A percentile compares a stretch with the other conserved stretches of the same genome.
Conservation (phyloP, 2,329 filamentous ascomycete species). For the Helicocarpus griseus region DNA sequence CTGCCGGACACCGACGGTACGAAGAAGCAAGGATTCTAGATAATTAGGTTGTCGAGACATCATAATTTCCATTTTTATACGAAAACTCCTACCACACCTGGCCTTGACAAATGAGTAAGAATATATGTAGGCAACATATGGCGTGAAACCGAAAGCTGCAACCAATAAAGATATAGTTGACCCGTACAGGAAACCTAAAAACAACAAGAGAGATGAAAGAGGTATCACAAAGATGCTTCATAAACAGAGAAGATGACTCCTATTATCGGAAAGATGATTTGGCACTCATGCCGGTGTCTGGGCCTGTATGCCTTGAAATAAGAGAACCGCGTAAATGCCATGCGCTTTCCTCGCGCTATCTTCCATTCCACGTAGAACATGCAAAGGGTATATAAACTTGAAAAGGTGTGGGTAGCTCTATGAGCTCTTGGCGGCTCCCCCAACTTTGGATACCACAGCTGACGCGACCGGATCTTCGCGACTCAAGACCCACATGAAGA, state of each 20-base stretch:
- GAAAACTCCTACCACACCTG: not conserved
- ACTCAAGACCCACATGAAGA: conserved; percentile 83
- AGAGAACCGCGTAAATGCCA: not conserved
- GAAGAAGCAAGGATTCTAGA: no score
- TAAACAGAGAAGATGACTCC: not conserved
- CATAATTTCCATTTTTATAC: not conserved
- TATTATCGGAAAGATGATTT: not conserved
- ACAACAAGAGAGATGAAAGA: not conserved
- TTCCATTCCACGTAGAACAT: not conserved
- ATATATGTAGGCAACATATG: not conserved
- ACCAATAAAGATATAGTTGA: not conserved
- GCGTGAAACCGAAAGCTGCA: not conserved
- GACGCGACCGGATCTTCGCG: conserved; percentile 37
- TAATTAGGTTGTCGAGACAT: not conserved
- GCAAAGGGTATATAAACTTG: not conserved
- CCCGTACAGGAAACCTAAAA: no score
- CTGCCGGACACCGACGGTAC: no score
- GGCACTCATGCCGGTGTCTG: no score
- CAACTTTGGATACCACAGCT: conserved; percentile 11
- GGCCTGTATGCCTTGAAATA: no score
- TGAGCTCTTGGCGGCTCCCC: conserved; percentile 2
- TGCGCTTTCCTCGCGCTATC: not conserved
- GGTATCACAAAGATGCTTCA: not conserved
- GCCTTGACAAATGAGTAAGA: not conserved
- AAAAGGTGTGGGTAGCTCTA: not conserved